These are phyloP conservation scores for Lizonia empirigonia DNA, from an alignment of 2,329 filamentous ascomycete species.

Conservation along the genomic window DNA sequence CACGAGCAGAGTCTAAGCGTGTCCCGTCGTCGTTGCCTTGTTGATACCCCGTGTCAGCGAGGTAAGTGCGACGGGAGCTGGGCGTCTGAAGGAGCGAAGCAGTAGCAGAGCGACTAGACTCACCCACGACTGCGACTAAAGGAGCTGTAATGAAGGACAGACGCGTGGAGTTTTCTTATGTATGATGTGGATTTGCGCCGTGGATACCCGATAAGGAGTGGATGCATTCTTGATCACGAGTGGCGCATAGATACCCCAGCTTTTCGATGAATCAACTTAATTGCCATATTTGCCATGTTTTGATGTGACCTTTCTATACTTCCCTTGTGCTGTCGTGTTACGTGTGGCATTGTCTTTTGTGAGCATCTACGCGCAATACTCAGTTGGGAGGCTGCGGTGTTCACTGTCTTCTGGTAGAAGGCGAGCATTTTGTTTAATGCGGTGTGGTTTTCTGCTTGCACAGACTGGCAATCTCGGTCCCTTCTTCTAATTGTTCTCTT, in stretches of 20 bases:
- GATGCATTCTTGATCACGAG: slow-evolving; percentile 24
- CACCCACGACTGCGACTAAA: background rate
- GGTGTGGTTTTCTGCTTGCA: too few species aligned
- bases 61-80: slow-evolving; percentile 24
- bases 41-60: slow-evolving; percentile 18
- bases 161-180: slow-evolving; percentile 19
- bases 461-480: too few species aligned
- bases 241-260: slow-evolving; percentile 34
- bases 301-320: background rate
- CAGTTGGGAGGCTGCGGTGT: too few species aligned
- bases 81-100: slow-evolving; percentile 16
- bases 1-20: slow-evolving; percentile 47
- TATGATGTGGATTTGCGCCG: slow-evolving; percentile 14
- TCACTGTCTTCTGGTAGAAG: too few species aligned
- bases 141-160: slow-evolving; percentile 13
- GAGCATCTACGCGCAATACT: too few species aligned
- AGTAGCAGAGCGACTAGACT: background rate
- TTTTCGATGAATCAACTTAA: slow-evolving; percentile 25
- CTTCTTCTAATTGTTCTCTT: too few species aligned
- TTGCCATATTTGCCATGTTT: background rate
- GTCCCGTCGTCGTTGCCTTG: slow-evolving; percentile 22
- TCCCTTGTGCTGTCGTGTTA: too few species aligned
- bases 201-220: slow-evolving; percentile 18
- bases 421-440: too few species aligned
- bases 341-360: too few species aligned